phyloP scores from a whole-genome alignment of 192 early-diverging fungal species.

The Mortierella claussenii region DNA sequence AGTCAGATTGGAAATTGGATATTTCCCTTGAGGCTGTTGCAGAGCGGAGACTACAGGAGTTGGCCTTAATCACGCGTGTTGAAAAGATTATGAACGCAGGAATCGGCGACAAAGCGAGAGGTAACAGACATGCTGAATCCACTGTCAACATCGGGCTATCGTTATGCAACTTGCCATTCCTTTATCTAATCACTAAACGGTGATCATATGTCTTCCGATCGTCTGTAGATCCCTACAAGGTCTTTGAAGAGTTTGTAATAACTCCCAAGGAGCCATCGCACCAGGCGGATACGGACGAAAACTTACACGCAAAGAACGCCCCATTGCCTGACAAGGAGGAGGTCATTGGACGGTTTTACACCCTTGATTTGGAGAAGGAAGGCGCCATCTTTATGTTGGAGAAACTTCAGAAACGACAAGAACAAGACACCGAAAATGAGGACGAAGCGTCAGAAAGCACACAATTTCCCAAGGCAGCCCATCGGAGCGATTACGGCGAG shows the following conservation, averaged over 20 bases:
- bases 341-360: slow-evolving; percentile 42
- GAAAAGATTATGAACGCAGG: slow-evolving; percentile 52
- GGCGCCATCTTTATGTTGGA: slow-evolving; percentile 39
- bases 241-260: slow-evolving; percentile 42
- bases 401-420: slow-evolving; percentile 21
- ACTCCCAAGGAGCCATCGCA: too few relatives aligned
- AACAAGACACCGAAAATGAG: slow-evolving; percentile 1
- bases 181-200: too few relatives aligned
- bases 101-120: slow-evolving; percentile 45
- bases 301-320: background rate
- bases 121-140: too few relatives aligned
- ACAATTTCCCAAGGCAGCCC: background rate
- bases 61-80: slow-evolving; percentile 55
- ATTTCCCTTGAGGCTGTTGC: slow-evolving; percentile 84
- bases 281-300: too few relatives aligned
- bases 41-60: slow-evolving; percentile 69
- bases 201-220: too few relatives aligned
- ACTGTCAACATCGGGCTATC: too few relatives aligned
- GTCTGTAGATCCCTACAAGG: slow-evolving; percentile 47
- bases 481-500: slow-evolving; percentile 25
- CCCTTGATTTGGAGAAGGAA: slow-evolving; percentile 47
- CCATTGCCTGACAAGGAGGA: slow-evolving; percentile 40
- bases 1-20: slow-evolving; percentile 82
- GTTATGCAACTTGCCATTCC: too few relatives aligned
- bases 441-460: background rate